Evolutionary conservation across 2,329 filamentous ascomycete genomes (phyloP), one percentile per base, ranked within the genome.

Genomic region (Trichocomaceae sp.): DNA sequence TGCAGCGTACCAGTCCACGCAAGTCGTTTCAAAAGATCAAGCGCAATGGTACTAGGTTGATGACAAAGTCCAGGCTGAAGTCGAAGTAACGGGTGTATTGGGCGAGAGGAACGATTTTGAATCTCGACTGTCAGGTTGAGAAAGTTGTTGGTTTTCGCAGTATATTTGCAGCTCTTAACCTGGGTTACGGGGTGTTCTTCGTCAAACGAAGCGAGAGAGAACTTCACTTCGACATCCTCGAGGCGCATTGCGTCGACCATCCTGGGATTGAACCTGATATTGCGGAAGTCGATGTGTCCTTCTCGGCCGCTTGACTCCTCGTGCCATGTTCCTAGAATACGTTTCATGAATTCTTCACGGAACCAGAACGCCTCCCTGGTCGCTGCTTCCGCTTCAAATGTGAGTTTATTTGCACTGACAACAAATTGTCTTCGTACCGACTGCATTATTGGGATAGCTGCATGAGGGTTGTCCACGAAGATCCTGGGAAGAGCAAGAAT

Each of bases 381-480:
- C 12, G 84, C 81, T 33, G 87, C 82, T 72, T 96, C 91, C 44
- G 81, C 82, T 60, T 93, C 89, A 0, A 89, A 87, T 0, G 87
- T 85, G 54, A 91, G 83, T 63, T 88, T 88, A 65, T 83, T 85
- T 15, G 85, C 82, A 69, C 87, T 93, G 44, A 96, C 88, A 29
- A 96, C 88, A 63, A 95, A 96, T 66, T 96, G 91, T n/a, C 90
- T 82, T 65, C 90, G 86, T n/a, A 86, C 84, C 0, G 87, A 86
- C 61, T 92, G 90, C 9, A 96, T 77, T 1, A 84, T 85, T 0
- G 90, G 91, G 39, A 96, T 88, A 1, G 86, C 78, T 1, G 85
- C 84, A 64, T 90, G 83, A 2, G 89, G 84, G 58, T 93, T 82
- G n/a, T 84, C 78, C 19, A 96, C 70, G 66, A 87, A 88, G 39